Conservation (phyloP, 371 early-diverging fungal genomes). For the Capillidium rhysosporum region DNA sequence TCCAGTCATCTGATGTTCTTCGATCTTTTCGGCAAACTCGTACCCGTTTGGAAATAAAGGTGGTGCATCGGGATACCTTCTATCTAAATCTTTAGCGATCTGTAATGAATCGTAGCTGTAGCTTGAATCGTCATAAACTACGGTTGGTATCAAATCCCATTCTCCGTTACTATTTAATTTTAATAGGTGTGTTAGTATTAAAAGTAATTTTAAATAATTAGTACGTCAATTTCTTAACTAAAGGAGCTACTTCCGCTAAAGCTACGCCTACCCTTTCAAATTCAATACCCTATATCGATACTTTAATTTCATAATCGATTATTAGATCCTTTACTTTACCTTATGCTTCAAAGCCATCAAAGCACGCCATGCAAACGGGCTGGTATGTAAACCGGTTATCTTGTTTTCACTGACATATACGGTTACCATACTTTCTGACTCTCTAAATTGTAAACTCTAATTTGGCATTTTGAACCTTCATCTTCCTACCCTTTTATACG, state of each 20-base stretch:
- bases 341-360: neutral
- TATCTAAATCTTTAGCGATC: neutral
- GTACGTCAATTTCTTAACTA: neutral
- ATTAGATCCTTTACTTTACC: neutral
- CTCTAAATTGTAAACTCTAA: too few relatives aligned
- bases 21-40: neutral
- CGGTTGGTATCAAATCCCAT: neutral
- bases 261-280: neutral
- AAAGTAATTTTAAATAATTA: neutral
- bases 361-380: neutral
- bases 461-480: too few relatives aligned
- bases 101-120: neutral
- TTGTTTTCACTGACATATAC: neutral
- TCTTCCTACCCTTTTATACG: too few relatives aligned
- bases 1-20: too few relatives aligned
- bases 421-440: too few relatives aligned
- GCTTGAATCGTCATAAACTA: neutral
- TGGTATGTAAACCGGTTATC: neutral
- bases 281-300: neutral
- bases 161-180: neutral
- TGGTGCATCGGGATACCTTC: neutral
- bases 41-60: neutral
- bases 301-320: neutral
- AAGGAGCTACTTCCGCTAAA: neutral
- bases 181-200: neutral